A percentile compares a stretch with the other conserved stretches of the same genome.
These are phyloP conservation scores for Naganishia sp. DNA, from an alignment of 1,284 basidiomycete genomes.

Conservation along the genomic window DNA sequence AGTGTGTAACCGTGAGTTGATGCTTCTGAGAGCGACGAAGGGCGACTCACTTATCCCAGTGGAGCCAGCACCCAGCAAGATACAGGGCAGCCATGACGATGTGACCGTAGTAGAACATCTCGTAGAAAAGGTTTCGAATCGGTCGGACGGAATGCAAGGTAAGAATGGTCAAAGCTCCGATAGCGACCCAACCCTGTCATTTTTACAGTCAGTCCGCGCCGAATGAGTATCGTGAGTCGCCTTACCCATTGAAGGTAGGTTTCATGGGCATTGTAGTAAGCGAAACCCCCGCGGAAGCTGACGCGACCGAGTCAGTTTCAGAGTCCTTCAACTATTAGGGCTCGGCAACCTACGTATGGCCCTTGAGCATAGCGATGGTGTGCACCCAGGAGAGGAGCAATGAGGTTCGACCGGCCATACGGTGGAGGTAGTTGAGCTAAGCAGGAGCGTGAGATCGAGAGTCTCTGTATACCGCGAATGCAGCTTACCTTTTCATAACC, in stretches of 20 bases:
- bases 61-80: slow-evolving; percentile 44
- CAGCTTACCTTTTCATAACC: slow-evolving; percentile 50
- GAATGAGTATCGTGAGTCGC: not conserved
- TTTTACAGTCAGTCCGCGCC: too few species aligned
- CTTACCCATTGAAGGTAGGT: slow-evolving; percentile 32
- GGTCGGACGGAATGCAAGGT: slow-evolving; percentile 55
- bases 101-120: slow-evolving; percentile 60
- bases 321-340: not conserved
- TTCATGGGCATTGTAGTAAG: slow-evolving; percentile 5
- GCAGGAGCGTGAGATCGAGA: not conserved
- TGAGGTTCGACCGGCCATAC: slow-evolving; percentile 48
- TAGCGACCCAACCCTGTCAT: slow-evolving; percentile 39
- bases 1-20: not conserved
- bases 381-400: slow-evolving; percentile 49
- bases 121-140: slow-evolving; percentile 56
- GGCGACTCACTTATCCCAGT: slow-evolving; percentile 45
- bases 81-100: slow-evolving; percentile 55
- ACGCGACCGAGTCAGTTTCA: not conserved
- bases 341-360: too few species aligned
- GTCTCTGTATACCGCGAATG: not conserved
- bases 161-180: slow-evolving; percentile 55
- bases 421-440: slow-evolving; percentile 55
- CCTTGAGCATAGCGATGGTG: slow-evolving; percentile 40
- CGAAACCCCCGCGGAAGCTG: slow-evolving; percentile 17
- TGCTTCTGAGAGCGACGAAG: slow-evolving; percentile 39